Evolutionary conservation across 441 rosid species (phyloP), one percentile per base, ranked within the genome.

Genomic region (Gossypium lobatum): DNA sequence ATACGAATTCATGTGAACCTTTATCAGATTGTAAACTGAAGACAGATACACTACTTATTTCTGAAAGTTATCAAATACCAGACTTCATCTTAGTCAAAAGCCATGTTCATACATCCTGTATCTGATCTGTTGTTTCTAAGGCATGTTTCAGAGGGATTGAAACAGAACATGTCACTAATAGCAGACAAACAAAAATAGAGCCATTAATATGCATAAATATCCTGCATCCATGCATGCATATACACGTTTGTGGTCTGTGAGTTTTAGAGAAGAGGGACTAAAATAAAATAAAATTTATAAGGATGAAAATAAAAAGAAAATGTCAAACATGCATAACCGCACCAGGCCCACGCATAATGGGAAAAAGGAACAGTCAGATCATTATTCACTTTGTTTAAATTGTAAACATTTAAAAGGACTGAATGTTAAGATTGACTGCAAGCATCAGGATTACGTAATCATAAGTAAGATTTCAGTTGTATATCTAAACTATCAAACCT

Each of bases 401-500:
- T 48, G 62, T 23, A 3, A 34, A 62, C 1, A 45, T 18, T 17
- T 16, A 6, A 23, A 65, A 65, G 6, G 17, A 6, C 6, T 3
- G 6, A 13, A 6, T 64, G 70, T 20, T 46, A 23, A 65, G 54
- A 28, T 31, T 45, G 34, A 42, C 10, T 65, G 39, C 6, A 25
- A 66, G 71, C 57, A 66, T 66, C 39, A 2, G 57, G 18, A 66
- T 14, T 45, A 13, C 20, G n/a, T 3, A 20, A 66, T 66, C 71
- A 66, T 66, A 6, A 9, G 21, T 14, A 28, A 46, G 18, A 20
- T 42, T 39, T 6, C 70, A 71, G 71, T 64, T 18, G 31, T 70
- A n/a, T 25, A 25, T 48, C 72, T 13, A 64, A 6, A 23, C 52
- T 14, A 53, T 64, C 70, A 82, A 84, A 96, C 99, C 98, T 96